Evolutionary conservation across 306 rosid genomes (phyloP), one percentile per base, ranked within the genome.

Genomic region (Acmispon strigosus): DNA sequence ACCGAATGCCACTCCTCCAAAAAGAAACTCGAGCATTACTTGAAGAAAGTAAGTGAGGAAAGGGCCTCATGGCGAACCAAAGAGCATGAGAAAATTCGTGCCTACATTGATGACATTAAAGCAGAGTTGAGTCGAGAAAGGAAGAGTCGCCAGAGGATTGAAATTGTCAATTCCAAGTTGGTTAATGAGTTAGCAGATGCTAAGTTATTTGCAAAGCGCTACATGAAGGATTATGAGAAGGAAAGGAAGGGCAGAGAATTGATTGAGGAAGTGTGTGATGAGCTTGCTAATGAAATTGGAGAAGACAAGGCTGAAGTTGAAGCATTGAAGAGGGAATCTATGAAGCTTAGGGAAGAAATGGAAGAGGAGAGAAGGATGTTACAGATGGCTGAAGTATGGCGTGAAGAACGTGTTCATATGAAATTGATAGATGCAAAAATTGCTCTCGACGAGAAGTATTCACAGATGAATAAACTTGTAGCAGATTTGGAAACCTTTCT

Each of bases 381-480:
- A 71, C 98, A 93, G 81, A 85, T 88, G 92, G 97, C 93, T 55
- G 97, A 93, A 85, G 94, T 93, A 69, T 93, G 98, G 98, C 96
- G 98, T 3, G 98, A 93, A 80, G 97, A 93, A 82, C 97, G 97
- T 29, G 96, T 93, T 69, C 97, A 93, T 70, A 93, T 93, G 98
- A 93, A 93, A 76, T 81, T 93, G 74, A 83, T 90, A 49, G 97
- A 93, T 78, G 98, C 96, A 14, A 92, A 90, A 80, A 90, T 92
- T 78, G 93, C 96, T 14, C 85, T 93, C 64, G 97, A 93, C 52
- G 84, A 88, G 69, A 93, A 88, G 83, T 88, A 90, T 65, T 87
- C 97, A 63, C 89, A 81, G 59, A 93, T 93, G 97, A 88, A 86
- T 84, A 84, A 83, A 75, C 92, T 93, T 55, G 90, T 87, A 15